Conservation (phyloP, 1,284 basidiomycete species). For the Ustilago vetiveriae region DNA sequence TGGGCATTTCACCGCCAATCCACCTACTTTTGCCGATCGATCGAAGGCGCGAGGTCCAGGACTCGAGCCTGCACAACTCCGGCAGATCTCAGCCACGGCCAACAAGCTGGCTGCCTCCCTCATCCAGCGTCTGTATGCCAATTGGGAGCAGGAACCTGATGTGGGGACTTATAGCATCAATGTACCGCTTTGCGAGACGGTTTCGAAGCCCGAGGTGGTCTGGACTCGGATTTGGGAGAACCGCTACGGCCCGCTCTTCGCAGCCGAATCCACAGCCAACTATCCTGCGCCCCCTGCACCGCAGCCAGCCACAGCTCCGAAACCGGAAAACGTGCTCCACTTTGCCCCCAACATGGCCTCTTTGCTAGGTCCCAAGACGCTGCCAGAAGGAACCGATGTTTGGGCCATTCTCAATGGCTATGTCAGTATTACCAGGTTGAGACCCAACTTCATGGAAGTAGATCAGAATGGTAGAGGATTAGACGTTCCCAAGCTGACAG, state of each 20-base stretch:
- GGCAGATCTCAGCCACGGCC: constrained; percentile 28
- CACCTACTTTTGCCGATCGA: constrained; percentile 44
- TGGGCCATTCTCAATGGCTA: constrained; percentile 62
- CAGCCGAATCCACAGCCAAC: constrained; percentile 19
- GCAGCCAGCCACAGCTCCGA: constrained; percentile 39
- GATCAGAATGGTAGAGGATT: constrained; percentile 31
- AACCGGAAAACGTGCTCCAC: constrained; percentile 41
- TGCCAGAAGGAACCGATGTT: constrained; percentile 54
- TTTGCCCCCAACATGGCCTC: constrained; percentile 61
- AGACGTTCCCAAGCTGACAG: constrained; percentile 10
- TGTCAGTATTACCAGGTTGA: constrained; percentile 57
- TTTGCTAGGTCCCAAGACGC: constrained; percentile 48
- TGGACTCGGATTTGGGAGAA: constrained; percentile 64
- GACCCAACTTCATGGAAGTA: constrained; percentile 51
- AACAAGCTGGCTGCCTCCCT: constrained; percentile 38
- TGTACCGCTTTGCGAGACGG: constrained; percentile 59
- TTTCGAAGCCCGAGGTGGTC: constrained; percentile 51
- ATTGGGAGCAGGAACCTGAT: constrained; percentile 54
- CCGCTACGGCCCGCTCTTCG: constrained; percentile 49
- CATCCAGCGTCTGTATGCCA: constrained; percentile 49
- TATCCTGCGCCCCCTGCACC: constrained; percentile 26
- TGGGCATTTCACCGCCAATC: constrained; percentile 56
- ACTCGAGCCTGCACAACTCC: constrained; percentile 23
- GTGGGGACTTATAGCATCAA: constrained; percentile 62
- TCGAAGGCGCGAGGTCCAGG: constrained; percentile 25